These are phyloP conservation scores for Fusarium irregulare DNA, from an alignment of 2,329 filamentous ascomycete genomes.

Conservation along the genomic window DNA sequence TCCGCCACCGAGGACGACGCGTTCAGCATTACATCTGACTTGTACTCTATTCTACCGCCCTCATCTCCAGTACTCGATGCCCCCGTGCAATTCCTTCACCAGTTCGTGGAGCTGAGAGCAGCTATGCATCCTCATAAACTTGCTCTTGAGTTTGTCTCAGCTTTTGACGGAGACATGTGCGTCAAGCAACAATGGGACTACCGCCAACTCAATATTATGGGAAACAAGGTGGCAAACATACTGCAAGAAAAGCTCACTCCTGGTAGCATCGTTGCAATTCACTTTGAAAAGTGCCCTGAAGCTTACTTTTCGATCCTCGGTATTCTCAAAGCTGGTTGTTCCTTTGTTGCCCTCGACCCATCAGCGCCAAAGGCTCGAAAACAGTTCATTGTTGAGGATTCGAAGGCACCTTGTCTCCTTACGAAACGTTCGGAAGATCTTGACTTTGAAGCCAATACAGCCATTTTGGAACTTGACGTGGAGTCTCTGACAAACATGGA, in stretches of 20 bases:
- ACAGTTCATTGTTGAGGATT: conserved; percentile 81
- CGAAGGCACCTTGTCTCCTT: conserved; percentile 71
- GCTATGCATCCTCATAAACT: conserved; percentile 64
- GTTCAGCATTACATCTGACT: conserved; percentile 42
- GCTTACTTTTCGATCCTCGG: conserved; percentile 86
- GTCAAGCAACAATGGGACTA: conserved; percentile 76
- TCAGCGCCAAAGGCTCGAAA: conserved; percentile 78
- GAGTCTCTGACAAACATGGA: conserved; percentile 41
- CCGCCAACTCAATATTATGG: conserved; percentile 73
- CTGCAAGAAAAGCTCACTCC: conserved; percentile 62
- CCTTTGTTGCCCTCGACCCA: conserved; percentile 84
- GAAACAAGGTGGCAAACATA: conserved; percentile 77
- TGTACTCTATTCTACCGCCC: conserved; percentile 76
- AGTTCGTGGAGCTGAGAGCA: conserved; percentile 79
- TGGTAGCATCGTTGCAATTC: conserved; percentile 77
- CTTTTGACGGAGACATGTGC: conserved; percentile 60
- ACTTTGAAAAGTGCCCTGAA: conserved; percentile 87
- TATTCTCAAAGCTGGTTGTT: conserved; percentile 83
- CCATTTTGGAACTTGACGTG: conserved; percentile 51
- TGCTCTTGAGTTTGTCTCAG: conserved; percentile 80
- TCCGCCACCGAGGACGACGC: conserved; percentile 56
- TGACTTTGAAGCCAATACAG: conserved; percentile 50
- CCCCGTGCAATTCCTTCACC: conserved; percentile 73
- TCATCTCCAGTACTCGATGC: conserved; percentile 67
- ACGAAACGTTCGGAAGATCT: conserved; percentile 55